Base-by-base conservation (phyloP, 495 filamentous ascomycete genomes). In the Hypoxylon fuscum region DNA sequence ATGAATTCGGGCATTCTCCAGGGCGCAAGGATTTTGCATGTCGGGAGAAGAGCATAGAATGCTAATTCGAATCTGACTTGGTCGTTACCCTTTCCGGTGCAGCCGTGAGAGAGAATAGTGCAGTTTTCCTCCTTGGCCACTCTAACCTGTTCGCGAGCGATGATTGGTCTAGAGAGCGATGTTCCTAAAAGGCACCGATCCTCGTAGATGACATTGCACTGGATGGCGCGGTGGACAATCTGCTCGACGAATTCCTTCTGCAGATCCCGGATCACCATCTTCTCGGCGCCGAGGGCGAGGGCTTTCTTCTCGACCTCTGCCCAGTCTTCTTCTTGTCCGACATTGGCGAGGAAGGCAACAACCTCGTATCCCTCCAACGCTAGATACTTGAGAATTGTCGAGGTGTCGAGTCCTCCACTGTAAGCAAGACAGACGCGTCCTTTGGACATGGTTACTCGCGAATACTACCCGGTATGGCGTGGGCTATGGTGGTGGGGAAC, bases 1-100 rank as follows among this genome's bases (percentile, higher is more conserved):
- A 87, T 92, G 83, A 98, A 97, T 69, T 87, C 84, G 43, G 90
- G 88, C 44, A 90, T 79, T 61, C 94, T 80, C 93, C 94, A 96
- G 25, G 92, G 94, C 42, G 92, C 91, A 72, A 96, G 91, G 76
- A 96, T 83, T 77, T 93, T 90, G 77, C 93, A 90, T 42, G 77
- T 76, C 51, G 90, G 90, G 4, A 4, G 23, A 17, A 7, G 5
- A 6, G 15, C 11, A 46, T 29, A n/a, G 10, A 34, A 55, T 64
- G 45, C 59, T 72, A 49, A 71, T 62, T 40, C 74, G 61, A 96
- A 95, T 68, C 92, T 87, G 56, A 96, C 89, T 75, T 93, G 88
- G 74, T 94, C 90, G 69, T 93, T 93, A 63, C 90, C 92, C 76
- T 94, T 93, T 61, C 90, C 90, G 20, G 91, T 93, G 79, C 89